Percentiles rank a stretch among this genome's conserved stretches.
Conservation (phyloP, 805 yeast species). For the Zygosaccharomyces lentus region DNA sequence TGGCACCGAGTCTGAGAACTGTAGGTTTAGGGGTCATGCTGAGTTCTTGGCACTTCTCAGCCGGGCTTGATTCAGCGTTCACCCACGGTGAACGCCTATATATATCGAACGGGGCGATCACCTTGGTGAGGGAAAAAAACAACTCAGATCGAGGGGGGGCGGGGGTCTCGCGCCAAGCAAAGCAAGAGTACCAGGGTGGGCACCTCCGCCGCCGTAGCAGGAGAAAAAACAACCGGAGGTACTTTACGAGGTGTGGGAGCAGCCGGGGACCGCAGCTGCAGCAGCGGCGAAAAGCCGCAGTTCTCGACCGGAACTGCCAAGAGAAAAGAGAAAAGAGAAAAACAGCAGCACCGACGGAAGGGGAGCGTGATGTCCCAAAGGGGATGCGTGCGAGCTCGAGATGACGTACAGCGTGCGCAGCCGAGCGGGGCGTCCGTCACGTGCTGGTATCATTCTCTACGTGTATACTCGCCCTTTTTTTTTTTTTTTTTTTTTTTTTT, state of each 20-base stretch:
- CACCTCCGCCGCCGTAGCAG: too few relatives aligned
- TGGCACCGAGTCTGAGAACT: constrained; percentile 62
- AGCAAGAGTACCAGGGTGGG: not conserved
- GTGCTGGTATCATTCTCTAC: too few relatives aligned
- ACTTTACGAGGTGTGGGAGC: not conserved
- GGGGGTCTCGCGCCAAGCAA: not conserved
- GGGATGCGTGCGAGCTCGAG: too few relatives aligned
- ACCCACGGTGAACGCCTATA: not conserved
- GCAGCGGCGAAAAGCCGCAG: not conserved
- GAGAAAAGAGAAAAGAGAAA: not conserved
- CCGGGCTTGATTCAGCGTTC: too few relatives aligned
- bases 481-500: too few relatives aligned
- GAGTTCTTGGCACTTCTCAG: too few relatives aligned
- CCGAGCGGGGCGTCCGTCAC: too few relatives aligned
- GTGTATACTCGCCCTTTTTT: too few relatives aligned
- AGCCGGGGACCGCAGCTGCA: not conserved
- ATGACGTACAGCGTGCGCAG: too few relatives aligned
- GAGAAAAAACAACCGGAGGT: not conserved
- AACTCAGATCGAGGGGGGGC: not conserved
- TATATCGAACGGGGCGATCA: not conserved
- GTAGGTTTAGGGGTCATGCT: constrained; percentile 42
- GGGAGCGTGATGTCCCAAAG: not conserved
- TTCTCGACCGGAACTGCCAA: not conserved
- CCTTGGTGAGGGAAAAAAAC: not conserved
- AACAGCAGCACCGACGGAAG: not conserved